These are phyloP conservation scores for Hordeum pubiflorum DNA, from an alignment of 202 grass and related monocot species.

Conservation along the genomic window DNA sequence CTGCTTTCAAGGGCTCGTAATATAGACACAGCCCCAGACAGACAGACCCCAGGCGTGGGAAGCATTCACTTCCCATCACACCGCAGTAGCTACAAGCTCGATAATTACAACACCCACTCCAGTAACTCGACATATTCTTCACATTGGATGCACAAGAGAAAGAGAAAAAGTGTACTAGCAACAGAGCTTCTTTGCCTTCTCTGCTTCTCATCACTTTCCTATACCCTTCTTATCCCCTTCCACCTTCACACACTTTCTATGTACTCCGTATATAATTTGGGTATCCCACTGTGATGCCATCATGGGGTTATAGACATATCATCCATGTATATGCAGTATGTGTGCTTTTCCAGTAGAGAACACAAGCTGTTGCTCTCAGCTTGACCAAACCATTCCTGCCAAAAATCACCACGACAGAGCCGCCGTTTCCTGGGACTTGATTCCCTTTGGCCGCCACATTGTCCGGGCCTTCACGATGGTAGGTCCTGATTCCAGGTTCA, in stretches of 20 bases:
- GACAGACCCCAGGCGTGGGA: background rate
- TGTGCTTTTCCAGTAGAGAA: conserved; percentile 22
- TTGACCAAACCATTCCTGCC: conserved; percentile 7
- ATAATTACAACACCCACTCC: conserved; percentile 47
- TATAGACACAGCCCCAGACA: conserved; percentile 43
- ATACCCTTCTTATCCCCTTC: background rate
- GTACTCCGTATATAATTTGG: background rate
- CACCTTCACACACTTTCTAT: conserved; percentile 1
- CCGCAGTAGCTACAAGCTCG: conserved; percentile 34
- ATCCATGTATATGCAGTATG: conserved; percentile 10
- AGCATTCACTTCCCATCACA: conserved; percentile 20
- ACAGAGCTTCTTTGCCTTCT: conserved; percentile 10
- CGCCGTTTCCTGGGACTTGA: conserved; percentile 15
- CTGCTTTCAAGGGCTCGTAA: conserved; percentile 30
- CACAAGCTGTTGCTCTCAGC: background rate
- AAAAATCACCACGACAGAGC: conserved; percentile 21
- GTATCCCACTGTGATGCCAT: background rate
- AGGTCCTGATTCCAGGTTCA: conserved; percentile 70
- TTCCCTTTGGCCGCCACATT: conserved; percentile 57
- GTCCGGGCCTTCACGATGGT: conserved; percentile 68
- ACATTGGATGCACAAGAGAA: background rate
- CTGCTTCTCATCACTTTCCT: background rate
- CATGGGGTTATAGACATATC: background rate
- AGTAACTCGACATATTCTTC: conserved; percentile 17
- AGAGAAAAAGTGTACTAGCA: background rate